A percentile compares a stretch with the other conserved stretches of the same genome.
Evolutionary conservation across 306 rosid species (phyloP).

Genomic region (Leucaena leucocephala): DNA sequence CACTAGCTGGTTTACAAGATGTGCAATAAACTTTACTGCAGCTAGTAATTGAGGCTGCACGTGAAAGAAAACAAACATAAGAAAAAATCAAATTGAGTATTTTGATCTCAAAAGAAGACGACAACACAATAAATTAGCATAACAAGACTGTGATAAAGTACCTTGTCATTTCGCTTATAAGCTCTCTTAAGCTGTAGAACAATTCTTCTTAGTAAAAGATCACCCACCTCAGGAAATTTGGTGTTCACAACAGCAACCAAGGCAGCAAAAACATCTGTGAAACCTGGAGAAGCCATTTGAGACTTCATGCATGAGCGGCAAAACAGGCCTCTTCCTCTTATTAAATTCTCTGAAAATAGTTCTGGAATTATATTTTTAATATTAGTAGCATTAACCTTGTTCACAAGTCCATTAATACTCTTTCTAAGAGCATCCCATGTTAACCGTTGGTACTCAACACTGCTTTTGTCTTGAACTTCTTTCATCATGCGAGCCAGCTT

Average conservation of each 20-base stretch:
- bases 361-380: conserved; percentile 86
- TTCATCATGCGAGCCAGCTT: conserved; percentile 92
- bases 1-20: conserved; percentile 91
- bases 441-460: conserved; percentile 78
- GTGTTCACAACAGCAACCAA: conserved; percentile 92
- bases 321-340: conserved; percentile 91
- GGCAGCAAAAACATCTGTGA: conserved; percentile 90
- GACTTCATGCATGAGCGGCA: conserved; percentile 98
- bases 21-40: conserved; percentile 92
- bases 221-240: conserved; percentile 90
- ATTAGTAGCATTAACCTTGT: conserved; percentile 92
- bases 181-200: conserved; percentile 93
- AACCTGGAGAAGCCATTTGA: conserved; percentile 94
- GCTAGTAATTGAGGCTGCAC: conserved; percentile 89
- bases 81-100: background rate
- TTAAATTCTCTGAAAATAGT: conserved; percentile 75
- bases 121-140: background rate
- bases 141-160: conserved; percentile 21
- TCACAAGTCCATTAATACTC: conserved; percentile 92
- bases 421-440: conserved; percentile 98
- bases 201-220: conserved; percentile 84
- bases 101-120: background rate
- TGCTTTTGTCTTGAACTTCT: conserved; percentile 84
- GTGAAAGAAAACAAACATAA: conserved; percentile 43
- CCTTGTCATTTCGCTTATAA: conserved; percentile 94